Evolutionary conservation across 2,329 filamentous ascomycete species (phyloP), one percentile per base, ranked within the genome.

Genomic region (Coniochaeta prunicola): DNA sequence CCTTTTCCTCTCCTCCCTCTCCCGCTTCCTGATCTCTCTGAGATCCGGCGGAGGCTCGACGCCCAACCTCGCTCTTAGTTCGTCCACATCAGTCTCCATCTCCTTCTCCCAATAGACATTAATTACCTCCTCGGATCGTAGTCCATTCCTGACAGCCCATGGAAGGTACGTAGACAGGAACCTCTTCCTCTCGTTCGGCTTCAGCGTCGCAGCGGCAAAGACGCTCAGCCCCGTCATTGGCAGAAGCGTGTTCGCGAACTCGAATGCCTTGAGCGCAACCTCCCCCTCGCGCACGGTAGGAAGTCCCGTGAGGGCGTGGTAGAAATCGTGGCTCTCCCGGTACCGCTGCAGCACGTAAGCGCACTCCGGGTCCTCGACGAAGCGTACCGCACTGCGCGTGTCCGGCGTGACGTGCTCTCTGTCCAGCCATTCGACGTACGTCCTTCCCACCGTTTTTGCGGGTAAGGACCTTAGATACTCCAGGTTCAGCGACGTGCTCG

Each of bases 301-400:
- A 54, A 99, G 76, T 0, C 93, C 93, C 0, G 92, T 96, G 57
- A 99, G 79, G 0, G 94, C 93, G 73, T 99, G 94, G 76, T 96
- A 97, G 74, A 99, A 97, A 72, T 99, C 94, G 73, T 99, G 94
- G 65, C 90, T 96, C 75, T 99, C 94, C 62, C 94, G 87, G 74
- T 99, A 99, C 58, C 94, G 86, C 78, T 97, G 94, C 90, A 99
- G 96, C 19, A 97, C 94, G 76, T 97, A 99, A 36, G 94, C 94
- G 71, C 92, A 96, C 75, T 99, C 94, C 66, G 89, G 87, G 70
- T 97, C 88, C 73, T 97, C 92, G 62, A 99, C 92, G 76, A 96
- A 97, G 57, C 90, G 85, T 42, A 99, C 94, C 1, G 74, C 72
- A 42, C 88, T 80, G 53, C 94, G 86, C 7, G 93, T 96, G 73